Evolutionary conservation across 2,329 filamentous ascomycete genomes (phyloP), one percentile per base, ranked within the genome.

Genomic region (Aureobasidium sp.): DNA sequence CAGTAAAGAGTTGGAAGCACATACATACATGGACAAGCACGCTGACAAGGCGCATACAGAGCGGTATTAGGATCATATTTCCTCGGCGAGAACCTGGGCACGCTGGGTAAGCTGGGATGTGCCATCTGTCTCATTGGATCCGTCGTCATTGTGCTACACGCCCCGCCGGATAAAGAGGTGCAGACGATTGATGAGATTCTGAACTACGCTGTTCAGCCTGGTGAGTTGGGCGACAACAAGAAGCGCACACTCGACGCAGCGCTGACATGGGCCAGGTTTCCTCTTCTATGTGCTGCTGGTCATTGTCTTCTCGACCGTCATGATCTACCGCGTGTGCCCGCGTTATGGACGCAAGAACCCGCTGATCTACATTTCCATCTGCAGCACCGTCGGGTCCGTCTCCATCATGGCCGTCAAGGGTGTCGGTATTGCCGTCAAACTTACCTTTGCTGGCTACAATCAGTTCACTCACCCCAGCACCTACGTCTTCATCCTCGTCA

Each of bases 391-490:
- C 66, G 94, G 94, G 69, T 96, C 92, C 58, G 88, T 99, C 65
- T 97, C 94, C 14, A 93, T 99, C 79, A 99, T 99, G 94, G 91
- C 94, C 35, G 90, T 97, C 76, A 99, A 99, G 80, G 94, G 94
- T 5, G 97, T 99, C 69, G 94, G 94, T 62, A 97, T 97, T 73
- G 95, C 94, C 39, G 81, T 99, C 67, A 99, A 99, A 78, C 85
- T 99, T 71, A 97, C 93, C 0, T 85, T 99, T 67, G 86, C 83
- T 52, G 94, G 93, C 60, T 88, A 95, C 76, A 99, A 99, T 76
- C 94, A 99, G 75, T 97, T 99, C 75, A 85, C 85, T 5, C 90
- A 96, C 69, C 90, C 95, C 2, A 96, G 91, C 54, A 99, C 95
- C 63, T 99, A 99, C 70, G 92, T 97, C 66, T 99, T 99, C 74